Base-by-base conservation (phyloP, 2,329 filamentous ascomycete genomes). In the Fusarium goolgardi region DNA sequence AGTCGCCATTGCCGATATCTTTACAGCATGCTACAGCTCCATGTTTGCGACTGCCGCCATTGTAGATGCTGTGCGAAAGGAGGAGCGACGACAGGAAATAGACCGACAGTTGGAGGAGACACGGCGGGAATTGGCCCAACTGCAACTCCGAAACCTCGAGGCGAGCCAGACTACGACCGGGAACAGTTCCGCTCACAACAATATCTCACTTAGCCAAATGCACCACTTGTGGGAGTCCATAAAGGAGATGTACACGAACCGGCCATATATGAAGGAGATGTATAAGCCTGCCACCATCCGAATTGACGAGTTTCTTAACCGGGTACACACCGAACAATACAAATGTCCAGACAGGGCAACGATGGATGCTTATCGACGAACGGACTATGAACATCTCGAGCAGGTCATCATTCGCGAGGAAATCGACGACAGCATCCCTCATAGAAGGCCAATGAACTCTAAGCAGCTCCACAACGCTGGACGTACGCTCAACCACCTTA, bases 1-100 rank as follows among this genome's bases (percentile, higher is more conserved):
- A 67, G 77, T 83, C 43, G 82, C 81, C 40, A 77, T 82, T 72
- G 79, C 84, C 77, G 81, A 88, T 78, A 67, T 89, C 62, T 83
- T 90, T 74, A 91, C 90, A 25, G 86, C 90, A 39, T 86, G 85
- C 75, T 92, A 92, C 73, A 90, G 90, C 27, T 86, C 88, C 34
- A 85, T 90, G 55, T 86, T 91, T 72, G 89, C 88, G 7, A 86
- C 87, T 3, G 90, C 89, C 3, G 84, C 89, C 13, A 80, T 90
- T 5, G 80, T 86, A 31, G 91, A 93, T 75, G 85, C 86, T 8
- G 80, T 82, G 29, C 76, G 79, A 31, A 92, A 92, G 75, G 82
- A 86, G 55, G 80, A 81, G 40, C 82, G 87, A 65, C 83, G 85
- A 46, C 82, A 81, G 64, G 84, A 89, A 67, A 86, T 91, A 80